Conservation (phyloP, 2,329 filamentous ascomycete species). For the Xylaria sp. region DNA sequence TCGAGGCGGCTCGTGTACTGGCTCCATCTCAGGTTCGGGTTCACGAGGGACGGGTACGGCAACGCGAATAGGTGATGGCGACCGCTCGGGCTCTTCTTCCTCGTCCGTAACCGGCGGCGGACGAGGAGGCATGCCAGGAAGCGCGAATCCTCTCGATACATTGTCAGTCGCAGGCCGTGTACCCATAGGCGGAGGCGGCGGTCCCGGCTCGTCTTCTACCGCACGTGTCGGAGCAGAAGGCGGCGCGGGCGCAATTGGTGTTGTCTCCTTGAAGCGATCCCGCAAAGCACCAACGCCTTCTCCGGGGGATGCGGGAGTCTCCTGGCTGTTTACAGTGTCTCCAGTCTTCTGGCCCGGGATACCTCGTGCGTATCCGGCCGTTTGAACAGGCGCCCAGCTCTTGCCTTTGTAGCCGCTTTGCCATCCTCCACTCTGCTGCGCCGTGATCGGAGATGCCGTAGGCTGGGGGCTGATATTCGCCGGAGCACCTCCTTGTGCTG, state of each 20-base stretch:
- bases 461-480: conserved; percentile 44
- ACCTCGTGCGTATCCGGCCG: conserved; percentile 69
- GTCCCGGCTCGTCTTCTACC: conserved; percentile 52
- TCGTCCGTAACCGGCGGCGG: conserved; percentile 59
- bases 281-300: conserved; percentile 74
- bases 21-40: conserved; percentile 55
- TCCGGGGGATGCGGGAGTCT: conserved; percentile 56
- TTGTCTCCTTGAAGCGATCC: conserved; percentile 80
- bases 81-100: conserved; percentile 54
- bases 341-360: conserved; percentile 67
- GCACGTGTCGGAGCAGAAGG: conserved; percentile 24
- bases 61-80: conserved; percentile 78
- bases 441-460: conserved; percentile 57
- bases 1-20: conserved; percentile 53
- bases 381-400: conserved; percentile 84
- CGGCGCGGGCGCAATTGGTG: conserved; percentile 63
- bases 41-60: conserved; percentile 81
- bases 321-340: conserved; percentile 47
- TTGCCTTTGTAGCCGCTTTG: conserved; percentile 91
- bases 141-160: conserved; percentile 73
- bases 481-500: conserved; percentile 67
- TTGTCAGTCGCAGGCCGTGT: conserved; percentile 53
- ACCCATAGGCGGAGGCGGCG: conserved; percentile 63
- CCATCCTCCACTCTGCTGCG: conserved; percentile 78
- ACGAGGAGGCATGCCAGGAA: conserved; percentile 73